Percentiles rank a stretch among this genome's conserved stretches.
These are phyloP conservation scores for Haematococcus sp. DNA, from an alignment of 139 green algal genomes.

Conservation along the genomic window DNA sequence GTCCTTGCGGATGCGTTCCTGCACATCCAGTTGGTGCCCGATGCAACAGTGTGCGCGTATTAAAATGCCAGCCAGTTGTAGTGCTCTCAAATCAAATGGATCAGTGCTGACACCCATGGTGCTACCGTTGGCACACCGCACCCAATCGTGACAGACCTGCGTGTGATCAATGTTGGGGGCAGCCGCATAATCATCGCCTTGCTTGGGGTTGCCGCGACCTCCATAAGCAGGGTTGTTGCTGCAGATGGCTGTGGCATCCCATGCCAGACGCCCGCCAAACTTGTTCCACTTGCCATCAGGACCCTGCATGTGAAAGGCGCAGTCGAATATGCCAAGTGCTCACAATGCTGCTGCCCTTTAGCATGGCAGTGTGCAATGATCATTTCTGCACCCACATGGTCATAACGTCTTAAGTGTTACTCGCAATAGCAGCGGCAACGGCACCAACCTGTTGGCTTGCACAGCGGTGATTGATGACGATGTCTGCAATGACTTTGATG, in stretches of 20 bases:
- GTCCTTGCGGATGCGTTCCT: conserved; percentile 76
- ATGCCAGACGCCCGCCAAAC: conserved; percentile 90
- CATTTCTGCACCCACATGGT: too few relatives aligned
- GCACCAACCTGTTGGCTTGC: conserved; percentile 36
- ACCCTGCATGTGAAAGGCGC: conserved; percentile 51
- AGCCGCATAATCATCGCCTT: conserved; percentile 84
- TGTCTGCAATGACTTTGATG: conserved; percentile 90
- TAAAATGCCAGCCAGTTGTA: neutral
- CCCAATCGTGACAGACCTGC: too few relatives aligned
- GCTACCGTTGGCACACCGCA: too few relatives aligned
- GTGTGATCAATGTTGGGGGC: conserved; percentile 96
- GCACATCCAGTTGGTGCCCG: neutral
- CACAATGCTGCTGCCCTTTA: too few relatives aligned
- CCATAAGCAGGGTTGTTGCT: conserved; percentile 85
- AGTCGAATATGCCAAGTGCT: too few relatives aligned
- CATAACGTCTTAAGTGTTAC: too few relatives aligned
- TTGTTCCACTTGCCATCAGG: conserved; percentile 80
- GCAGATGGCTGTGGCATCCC: conserved; percentile 82
- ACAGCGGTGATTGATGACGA: conserved; percentile 96
- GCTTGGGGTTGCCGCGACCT: conserved; percentile 74
- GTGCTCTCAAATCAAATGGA: too few relatives aligned
- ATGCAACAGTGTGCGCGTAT: too few relatives aligned
- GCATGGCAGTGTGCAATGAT: too few relatives aligned
- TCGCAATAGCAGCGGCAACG: too few relatives aligned
- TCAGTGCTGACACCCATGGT: too few relatives aligned